These are phyloP conservation scores for Trichoderma asperellum DNA, from an alignment of 2,329 filamentous ascomycete species.

Conservation along the genomic window DNA sequence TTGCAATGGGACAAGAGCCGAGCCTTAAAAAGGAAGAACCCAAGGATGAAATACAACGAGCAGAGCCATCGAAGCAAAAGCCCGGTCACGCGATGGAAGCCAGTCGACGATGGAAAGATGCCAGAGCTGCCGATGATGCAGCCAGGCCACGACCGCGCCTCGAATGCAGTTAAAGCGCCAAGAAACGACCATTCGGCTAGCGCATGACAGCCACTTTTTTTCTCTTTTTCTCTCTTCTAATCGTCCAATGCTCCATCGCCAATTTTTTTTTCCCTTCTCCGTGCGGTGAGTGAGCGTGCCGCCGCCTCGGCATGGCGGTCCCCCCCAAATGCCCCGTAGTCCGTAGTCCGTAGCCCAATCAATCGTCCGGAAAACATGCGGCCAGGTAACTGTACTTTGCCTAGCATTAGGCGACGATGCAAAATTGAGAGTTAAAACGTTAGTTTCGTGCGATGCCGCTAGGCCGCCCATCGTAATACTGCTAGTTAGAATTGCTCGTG, in stretches of 20 bases:
- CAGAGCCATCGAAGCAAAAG: background rate
- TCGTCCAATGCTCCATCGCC: background rate
- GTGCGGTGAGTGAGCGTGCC: slow-evolving; percentile 22
- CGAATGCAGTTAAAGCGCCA: slow-evolving; percentile 27
- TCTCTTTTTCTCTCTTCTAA: background rate
- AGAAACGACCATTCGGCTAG: slow-evolving; percentile 6
- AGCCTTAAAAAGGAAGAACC: background rate
- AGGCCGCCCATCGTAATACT: background rate
- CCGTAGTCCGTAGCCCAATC: background rate
- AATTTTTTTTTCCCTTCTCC: background rate
- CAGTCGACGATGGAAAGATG: background rate
- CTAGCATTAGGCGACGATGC: background rate
- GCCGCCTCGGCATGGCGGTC: slow-evolving; percentile 13
- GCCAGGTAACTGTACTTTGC: background rate
- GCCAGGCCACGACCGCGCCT: background rate
- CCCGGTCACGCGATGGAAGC: slow-evolving; percentile 20
- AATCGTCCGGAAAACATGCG: background rate
- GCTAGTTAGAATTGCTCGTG: background rate
- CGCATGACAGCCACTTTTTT: slow-evolving; percentile 20
- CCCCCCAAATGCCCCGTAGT: background rate
- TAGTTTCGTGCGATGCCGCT: background rate
- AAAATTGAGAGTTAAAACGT: slow-evolving; percentile 3
- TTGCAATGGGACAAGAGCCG: slow-evolving; percentile 5
- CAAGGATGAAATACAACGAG: background rate
- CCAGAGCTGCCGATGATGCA: slow-evolving; percentile 2